Evolutionary conservation across 2,329 filamentous ascomycete genomes (phyloP).

Genomic region (Alternaria arborescens): DNA sequence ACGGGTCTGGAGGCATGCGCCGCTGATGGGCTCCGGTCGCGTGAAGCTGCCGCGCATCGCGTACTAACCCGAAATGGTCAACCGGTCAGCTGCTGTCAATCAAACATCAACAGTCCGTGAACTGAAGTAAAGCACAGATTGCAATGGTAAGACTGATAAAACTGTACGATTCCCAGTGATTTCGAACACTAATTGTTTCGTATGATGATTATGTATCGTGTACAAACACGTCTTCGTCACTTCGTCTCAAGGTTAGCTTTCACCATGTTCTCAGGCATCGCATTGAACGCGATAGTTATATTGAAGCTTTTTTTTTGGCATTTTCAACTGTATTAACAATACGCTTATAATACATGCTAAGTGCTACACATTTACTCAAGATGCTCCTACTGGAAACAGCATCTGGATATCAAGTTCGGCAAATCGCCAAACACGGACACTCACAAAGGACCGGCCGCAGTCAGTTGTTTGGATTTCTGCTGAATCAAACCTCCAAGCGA

Average conservation of each 20-base stretch:
- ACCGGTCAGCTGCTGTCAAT: constrained; percentile 1
- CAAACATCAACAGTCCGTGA: neutral
- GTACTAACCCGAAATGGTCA: constrained; percentile 18
- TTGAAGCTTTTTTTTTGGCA: neutral
- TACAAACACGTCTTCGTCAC: neutral
- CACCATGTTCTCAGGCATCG: neutral
- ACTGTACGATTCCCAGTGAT: neutral
- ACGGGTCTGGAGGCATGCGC: constrained; percentile 20
- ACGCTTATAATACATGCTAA: constrained; percentile 2
- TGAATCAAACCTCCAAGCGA: constrained; percentile 2
- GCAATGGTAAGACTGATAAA: neutral
- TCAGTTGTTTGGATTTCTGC: neutral
- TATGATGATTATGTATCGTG: neutral
- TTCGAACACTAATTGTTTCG: neutral
- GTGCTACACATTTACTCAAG: neutral
- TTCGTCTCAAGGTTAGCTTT: neutral
- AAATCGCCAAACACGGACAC: neutral
- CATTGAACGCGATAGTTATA: neutral
- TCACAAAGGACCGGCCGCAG: constrained; percentile 1
- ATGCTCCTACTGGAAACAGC: neutral
- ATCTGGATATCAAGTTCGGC: neutral
- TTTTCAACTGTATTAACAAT: neutral
- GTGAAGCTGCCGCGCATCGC: constrained; percentile 17
- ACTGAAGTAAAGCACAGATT: neutral
- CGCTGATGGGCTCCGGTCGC: constrained; percentile 15